Conservation (phyloP, 208 protist genomes). For the Ichthyophonus hoferi region DNA sequence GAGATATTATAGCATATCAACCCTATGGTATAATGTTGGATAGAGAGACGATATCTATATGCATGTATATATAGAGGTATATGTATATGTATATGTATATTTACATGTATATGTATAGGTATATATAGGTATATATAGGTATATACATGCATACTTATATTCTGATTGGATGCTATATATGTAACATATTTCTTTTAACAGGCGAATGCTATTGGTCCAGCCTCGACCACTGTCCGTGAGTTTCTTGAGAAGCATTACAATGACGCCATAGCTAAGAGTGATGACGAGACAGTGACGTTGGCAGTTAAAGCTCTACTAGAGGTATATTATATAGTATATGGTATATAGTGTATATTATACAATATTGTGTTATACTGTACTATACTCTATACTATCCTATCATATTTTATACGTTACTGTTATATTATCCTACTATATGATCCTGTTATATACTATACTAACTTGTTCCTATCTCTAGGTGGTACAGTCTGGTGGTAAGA, state of each 20-base stretch:
- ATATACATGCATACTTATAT: not conserved
- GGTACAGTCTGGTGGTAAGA: constrained; percentile 76
- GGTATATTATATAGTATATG: no score
- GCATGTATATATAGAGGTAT: not conserved
- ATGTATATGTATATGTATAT: not conserved
- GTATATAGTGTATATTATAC: no score
- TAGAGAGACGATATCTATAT: not conserved
- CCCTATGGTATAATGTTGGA: no score
- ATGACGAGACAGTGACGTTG: constrained; percentile 88
- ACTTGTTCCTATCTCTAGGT: no score
- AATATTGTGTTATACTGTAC: not conserved
- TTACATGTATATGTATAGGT: not conserved
- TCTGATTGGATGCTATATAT: no score
- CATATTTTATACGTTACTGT: no score
- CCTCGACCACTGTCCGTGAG: constrained; percentile 94
- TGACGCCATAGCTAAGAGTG: constrained; percentile 64
- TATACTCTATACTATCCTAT: not conserved
- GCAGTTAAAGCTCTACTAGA: constrained; percentile 95
- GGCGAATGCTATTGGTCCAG: constrained; percentile 75
- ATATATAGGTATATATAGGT: not conserved
- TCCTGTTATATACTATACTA: no score
- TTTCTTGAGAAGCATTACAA: constrained; percentile 98
- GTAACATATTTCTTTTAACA: constrained; percentile 13
- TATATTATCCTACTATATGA: no score
- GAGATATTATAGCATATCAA: not conserved